Evolutionary conservation across 352 stramenopile genomes (phyloP), one percentile per base, ranked within the genome.

Genomic region (Globisporangium perplexum): DNA sequence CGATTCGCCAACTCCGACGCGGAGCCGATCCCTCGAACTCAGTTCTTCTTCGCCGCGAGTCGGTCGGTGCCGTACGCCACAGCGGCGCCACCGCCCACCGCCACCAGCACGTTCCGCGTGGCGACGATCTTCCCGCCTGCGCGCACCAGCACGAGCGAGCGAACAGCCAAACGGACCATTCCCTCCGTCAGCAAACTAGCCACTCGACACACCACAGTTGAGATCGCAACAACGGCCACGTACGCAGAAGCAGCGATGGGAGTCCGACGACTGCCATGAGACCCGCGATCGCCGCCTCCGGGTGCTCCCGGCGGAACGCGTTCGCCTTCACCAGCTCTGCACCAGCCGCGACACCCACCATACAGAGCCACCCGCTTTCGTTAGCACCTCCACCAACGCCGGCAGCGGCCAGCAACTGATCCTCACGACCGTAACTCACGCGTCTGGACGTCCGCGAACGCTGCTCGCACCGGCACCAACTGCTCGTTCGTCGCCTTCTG

Each of bases 251-350:
- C 26, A 91, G 66, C 38, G 78, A 88, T 18, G 81, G 81, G 26
- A 78, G 57, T 28, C 74, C 81, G 28, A 90, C 81, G 46, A 83
- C 54, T 4, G 77, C 63, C 6, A 72, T 65, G 30, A 92, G 61
- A 31, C 76, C 78, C 1, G 67, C 72, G 7, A 83, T 65, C 38
- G 78, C 76, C 7, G 78, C 65, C 54, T 87, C 78, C 10, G 78
- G 78, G 65, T 92, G 74, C 24, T 83, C 73, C 43, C 74, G 74
- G 57, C 77, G 81, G 68, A 92, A 90, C 53, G 75, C 72, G 56
- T 92, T 88, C 39, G 66, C 64, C 56, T 91, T 91, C 52, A 67
- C n/a, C 36, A 88, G 60, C 53, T 89, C 81, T 91, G 58, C 47
- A n/a, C n/a, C n/a, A 59, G 26, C 30, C 31, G 26, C 36, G 23